Evolutionary conservation across 805 yeast genomes (phyloP).

Genomic region (Pichia sporocuriosa): DNA sequence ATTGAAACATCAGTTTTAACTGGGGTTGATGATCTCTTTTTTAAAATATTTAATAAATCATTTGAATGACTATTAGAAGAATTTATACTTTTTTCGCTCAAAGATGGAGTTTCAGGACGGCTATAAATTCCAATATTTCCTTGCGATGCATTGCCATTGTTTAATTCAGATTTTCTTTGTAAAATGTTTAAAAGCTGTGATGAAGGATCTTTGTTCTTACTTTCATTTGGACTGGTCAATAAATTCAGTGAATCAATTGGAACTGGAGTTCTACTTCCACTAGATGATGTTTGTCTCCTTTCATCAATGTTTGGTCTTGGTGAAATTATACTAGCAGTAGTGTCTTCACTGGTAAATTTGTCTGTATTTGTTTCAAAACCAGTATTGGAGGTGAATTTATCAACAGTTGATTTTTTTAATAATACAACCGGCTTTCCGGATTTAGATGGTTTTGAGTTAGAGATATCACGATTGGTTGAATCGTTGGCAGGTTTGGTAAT

Average conservation of each 20-base stretch:
- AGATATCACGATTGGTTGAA: conserved; percentile 8
- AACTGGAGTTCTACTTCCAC: neutral
- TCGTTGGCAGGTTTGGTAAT: conserved; percentile 16
- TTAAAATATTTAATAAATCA: conserved; percentile 8
- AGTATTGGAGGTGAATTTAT: too few relatives aligned
- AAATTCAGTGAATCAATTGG: conserved; percentile 3
- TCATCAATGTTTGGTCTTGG: neutral
- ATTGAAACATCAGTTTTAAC: neutral
- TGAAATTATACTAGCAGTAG: too few relatives aligned
- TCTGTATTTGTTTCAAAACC: too few relatives aligned
- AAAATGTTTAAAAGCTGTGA: conserved; percentile 10
- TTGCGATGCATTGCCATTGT: neutral
- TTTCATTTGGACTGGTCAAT: conserved; percentile 4
- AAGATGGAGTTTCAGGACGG: neutral
- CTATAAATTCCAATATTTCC: neutral
- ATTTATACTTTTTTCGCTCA: neutral
- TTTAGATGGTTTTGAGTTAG: neutral
- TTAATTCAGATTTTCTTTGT: neutral
- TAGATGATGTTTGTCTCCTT: neutral
- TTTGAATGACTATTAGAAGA: neutral
- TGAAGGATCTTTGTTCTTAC: conserved; percentile 7
- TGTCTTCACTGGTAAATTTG: too few relatives aligned
- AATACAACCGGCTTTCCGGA: conserved; percentile 9
- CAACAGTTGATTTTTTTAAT: conserved; percentile 8
- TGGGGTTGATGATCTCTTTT: neutral